Base-by-base conservation (phyloP, 2,329 filamentous ascomycete species). In the Cytospora paraplurivora region DNA sequence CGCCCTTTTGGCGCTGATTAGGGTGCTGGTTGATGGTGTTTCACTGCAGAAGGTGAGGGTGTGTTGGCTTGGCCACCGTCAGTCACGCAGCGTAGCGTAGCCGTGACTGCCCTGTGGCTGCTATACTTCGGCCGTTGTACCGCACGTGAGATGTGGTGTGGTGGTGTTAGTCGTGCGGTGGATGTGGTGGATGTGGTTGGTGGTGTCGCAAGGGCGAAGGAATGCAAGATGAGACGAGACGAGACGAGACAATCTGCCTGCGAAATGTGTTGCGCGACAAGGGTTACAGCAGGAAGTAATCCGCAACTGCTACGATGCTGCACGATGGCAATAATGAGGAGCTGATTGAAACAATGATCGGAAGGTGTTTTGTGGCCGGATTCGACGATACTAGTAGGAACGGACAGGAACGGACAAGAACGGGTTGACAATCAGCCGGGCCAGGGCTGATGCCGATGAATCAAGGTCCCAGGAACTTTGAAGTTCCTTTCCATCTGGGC, bases 371-470 rank as follows among this genome's bases (percentile, higher is more conserved):
- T 32, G 50, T 59, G 21, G 19, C 8, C n/a, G 56, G 44, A 33
- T 33, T 60, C 27, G 34, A 52, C 11, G 50, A 47, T 60, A 27
- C 27, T 21, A 4, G 32, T 37, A 54, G 11, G 51, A 27, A 12
- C 11, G 51, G 52, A 34, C 53, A 54, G 11, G 51, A 27, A 12
- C 11, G 51, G 52, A 34, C 53, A 49, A 38, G 27, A 55, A 34
- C 49, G 54, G 58, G 49, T 17, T 55, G 38, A 52, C 50, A 41
- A 11, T 54, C 57, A 33, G 32, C 21, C 17, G 10, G 53, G 53
- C 13, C 56, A 72, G 72, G 71, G 53, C 69, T 19, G 67, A 62
- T 57, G 64, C 69, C 32, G 61, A 54, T 59, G 41, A 37, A 55
- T 47, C 53, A 60, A 60, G 58, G 50, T 60, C 50, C 50, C 21